Evolutionary conservation across 805 yeast genomes (phyloP).

Genomic region (Wickerhamiella azyma): DNA sequence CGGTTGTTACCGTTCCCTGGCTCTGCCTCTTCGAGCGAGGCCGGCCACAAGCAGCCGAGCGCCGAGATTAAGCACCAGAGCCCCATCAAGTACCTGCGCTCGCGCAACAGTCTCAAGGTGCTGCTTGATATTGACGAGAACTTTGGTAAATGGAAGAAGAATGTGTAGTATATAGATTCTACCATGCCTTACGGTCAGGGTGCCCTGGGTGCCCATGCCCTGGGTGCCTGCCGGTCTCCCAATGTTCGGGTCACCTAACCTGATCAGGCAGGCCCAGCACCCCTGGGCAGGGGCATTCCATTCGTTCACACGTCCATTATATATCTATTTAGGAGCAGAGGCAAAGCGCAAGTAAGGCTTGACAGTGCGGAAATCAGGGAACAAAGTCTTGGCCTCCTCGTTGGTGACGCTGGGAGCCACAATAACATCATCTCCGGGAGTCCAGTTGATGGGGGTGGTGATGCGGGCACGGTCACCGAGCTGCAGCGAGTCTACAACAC

Average conservation of each 20-base stretch:
- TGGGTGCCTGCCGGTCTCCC: too few relatives aligned
- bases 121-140: conserved; percentile 33
- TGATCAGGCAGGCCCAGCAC: too few relatives aligned
- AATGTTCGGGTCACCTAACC: too few relatives aligned
- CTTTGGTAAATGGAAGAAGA: conserved; percentile 24
- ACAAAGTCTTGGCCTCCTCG: conserved; percentile 70
- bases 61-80: conserved; percentile 19
- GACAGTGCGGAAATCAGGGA: conserved; percentile 78
- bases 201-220: too few relatives aligned
- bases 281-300: too few relatives aligned
- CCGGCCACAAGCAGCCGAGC: conserved; percentile 31
- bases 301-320: too few relatives aligned
- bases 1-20: conserved; percentile 54
- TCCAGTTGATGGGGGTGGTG: conserved; percentile 92
- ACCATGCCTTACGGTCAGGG: too few relatives aligned
- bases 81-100: conserved; percentile 28
- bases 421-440: conserved; percentile 81
- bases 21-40: conserved; percentile 27
- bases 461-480: conserved; percentile 74
- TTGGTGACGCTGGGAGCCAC: conserved; percentile 81
- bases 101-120: conserved; percentile 31
- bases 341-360: conserved; percentile 87
- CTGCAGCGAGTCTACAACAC: conserved; percentile 86
- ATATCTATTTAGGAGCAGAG: conserved; percentile 19
- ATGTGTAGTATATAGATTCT: too few relatives aligned